These are phyloP conservation scores for Rhododendron simsii DNA, from an alignment of 148 eudicot species.

Conservation along the genomic window DNA sequence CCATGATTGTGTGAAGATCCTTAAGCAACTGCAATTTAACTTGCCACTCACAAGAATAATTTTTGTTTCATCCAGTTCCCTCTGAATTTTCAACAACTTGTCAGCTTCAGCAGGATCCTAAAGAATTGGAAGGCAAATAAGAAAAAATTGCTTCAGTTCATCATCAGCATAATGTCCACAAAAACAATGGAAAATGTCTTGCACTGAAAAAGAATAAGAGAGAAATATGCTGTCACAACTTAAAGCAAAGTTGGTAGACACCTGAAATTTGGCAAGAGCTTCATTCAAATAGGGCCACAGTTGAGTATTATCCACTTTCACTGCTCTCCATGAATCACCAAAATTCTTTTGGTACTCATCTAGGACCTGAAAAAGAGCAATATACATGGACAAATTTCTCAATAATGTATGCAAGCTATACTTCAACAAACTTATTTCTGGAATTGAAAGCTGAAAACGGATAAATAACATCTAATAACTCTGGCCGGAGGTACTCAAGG, in stretches of 20 bases:
- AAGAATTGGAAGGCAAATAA: not conserved
- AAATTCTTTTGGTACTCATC: constrained; percentile 82
- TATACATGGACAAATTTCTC: not conserved
- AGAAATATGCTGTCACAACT: not conserved
- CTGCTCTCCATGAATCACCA: constrained; percentile 81
- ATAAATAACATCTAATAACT: not conserved
- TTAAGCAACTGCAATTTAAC: not conserved
- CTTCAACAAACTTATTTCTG: not conserved
- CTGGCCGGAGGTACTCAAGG: not conserved
- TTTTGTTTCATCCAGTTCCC: constrained; percentile 93
- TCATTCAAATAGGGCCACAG: constrained; percentile 86
- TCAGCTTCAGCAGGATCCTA: constrained; percentile 98
- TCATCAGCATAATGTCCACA: not conserved
- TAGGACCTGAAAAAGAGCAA: constrained; percentile 39
- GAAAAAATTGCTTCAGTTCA: not conserved
- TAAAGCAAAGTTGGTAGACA: constrained; percentile 1
- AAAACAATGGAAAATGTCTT: not conserved
- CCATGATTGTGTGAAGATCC: not conserved
- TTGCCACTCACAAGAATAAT: constrained; percentile 70
- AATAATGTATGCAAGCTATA: not conserved
- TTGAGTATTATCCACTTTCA: constrained; percentile 50
- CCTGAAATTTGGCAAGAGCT: constrained; percentile 84
- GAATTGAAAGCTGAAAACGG: not conserved
- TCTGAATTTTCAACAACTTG: constrained; percentile 85
- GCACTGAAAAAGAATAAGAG: not conserved